Evolutionary conservation across 2,329 filamentous ascomycete species (phyloP).

Genomic region (Pseudogymnoascus sp.): DNA sequence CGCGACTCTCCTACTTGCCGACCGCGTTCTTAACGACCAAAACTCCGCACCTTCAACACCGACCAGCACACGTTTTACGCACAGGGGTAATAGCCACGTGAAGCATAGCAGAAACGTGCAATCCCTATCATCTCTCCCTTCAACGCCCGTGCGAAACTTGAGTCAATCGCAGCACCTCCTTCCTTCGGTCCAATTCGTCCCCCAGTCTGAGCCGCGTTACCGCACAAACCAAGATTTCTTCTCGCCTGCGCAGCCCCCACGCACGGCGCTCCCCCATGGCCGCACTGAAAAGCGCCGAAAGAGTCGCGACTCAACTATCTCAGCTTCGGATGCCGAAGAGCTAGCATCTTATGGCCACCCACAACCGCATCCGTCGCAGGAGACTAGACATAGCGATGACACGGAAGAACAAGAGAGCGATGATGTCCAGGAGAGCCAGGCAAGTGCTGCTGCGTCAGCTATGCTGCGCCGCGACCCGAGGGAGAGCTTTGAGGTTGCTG

Average conservation of each 20-base stretch:
- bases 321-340: conserved; percentile 46
- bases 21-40: conserved; percentile 72
- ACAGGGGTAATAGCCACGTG: conserved; percentile 40
- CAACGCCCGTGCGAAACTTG: conserved; percentile 56
- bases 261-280: not conserved
- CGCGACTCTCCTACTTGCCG: conserved; percentile 67
- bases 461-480: conserved; percentile 59
- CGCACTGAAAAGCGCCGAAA: conserved; percentile 53
- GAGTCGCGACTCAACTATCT: conserved; percentile 82
- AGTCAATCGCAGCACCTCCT: conserved; percentile 44
- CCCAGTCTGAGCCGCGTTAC: conserved; percentile 51
- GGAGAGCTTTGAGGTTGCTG: conserved; percentile 33
- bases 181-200: conserved; percentile 57
- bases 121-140: conserved; percentile 77
- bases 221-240: conserved; percentile 27
- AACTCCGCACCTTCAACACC: conserved; percentile 72
- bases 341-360: not conserved
- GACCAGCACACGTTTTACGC: conserved; percentile 21
- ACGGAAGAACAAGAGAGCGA: conserved; percentile 55
- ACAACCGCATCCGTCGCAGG: not conserved
- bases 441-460: conserved; percentile 69
- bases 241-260: conserved; percentile 35
- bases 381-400: conserved; percentile 33
- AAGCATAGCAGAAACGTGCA: conserved; percentile 71
- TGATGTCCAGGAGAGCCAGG: conserved; percentile 66